A percentile compares a stretch with the other conserved stretches of the same genome.
phyloP scores from a whole-genome alignment of 2,329 filamentous ascomycete genomes.

The Pyricularia sp. region DNA sequence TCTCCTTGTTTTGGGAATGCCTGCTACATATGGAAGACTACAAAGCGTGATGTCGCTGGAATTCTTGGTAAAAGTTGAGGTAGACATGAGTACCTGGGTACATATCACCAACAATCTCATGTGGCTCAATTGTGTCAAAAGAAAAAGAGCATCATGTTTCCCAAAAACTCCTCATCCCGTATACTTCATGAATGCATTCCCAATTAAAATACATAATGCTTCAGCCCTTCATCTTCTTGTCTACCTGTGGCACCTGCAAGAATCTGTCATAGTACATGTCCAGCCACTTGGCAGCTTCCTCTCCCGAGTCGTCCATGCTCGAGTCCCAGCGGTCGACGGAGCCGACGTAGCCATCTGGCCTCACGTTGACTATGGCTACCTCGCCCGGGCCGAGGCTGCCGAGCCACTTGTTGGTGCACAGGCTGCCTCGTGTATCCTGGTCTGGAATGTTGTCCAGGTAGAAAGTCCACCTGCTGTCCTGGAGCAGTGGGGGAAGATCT shows the following conservation, averaged over 20 bases:
- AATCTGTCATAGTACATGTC: conserved; percentile 42
- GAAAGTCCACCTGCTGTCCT: conserved; percentile 56
- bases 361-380: conserved; percentile 52
- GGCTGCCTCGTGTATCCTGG: conserved; percentile 35
- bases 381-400: conserved; percentile 42
- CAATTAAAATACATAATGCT: not conserved
- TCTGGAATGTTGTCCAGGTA: conserved; percentile 55
- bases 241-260: conserved; percentile 31
- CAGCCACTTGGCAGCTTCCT: conserved; percentile 39
- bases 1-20: not conserved
- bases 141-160: not conserved
- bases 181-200: not conserved
- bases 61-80: not conserved
- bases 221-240: conserved; percentile 8
- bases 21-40: not conserved
- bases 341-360: conserved; percentile 64
- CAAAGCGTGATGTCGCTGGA: not conserved
- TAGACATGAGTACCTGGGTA: not conserved
- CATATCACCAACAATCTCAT: not conserved
- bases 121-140: not conserved
- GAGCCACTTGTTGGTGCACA: conserved; percentile 58
- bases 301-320: conserved; percentile 34
- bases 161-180: not conserved
- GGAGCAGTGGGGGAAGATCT: conserved; percentile 47
- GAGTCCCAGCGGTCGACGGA: conserved; percentile 43